These are phyloP conservation scores for Ceriops tagal DNA, from an alignment of 345 rosid genomes.

Conservation along the genomic window DNA sequence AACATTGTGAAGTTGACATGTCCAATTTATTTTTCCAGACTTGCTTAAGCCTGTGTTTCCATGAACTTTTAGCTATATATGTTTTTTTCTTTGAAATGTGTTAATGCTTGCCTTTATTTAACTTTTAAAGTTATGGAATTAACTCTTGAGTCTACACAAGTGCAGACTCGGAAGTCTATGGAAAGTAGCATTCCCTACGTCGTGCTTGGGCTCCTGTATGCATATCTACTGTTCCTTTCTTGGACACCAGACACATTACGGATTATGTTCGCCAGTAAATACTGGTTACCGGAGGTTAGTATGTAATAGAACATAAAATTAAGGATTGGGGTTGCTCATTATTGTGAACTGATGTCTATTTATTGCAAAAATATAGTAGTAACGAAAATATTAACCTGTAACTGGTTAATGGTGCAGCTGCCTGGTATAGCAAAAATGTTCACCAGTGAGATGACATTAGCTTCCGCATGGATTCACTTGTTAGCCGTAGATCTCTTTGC, in stretches of 20 bases:
- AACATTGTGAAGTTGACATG: not conserved
- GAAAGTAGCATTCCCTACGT: slow-evolving; percentile 63
- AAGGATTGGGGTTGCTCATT: too few species aligned
- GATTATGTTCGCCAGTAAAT: slow-evolving; percentile 70
- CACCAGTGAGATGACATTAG: slow-evolving; percentile 71
- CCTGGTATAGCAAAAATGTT: slow-evolving; percentile 88
- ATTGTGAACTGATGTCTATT: not conserved
- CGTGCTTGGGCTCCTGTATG: slow-evolving; percentile 66
- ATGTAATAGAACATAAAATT: not conserved
- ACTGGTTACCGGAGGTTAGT: slow-evolving; percentile 80
- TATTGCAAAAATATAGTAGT: not conserved
- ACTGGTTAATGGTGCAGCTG: slow-evolving; percentile 40
- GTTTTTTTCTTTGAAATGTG: not conserved
- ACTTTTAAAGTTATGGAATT: not conserved
- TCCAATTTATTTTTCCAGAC: not conserved
- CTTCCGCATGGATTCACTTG: slow-evolving; percentile 97
- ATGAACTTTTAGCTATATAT: not conserved
- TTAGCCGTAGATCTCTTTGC: slow-evolving; percentile 84
- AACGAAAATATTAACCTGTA: not conserved
- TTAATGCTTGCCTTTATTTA: not conserved
- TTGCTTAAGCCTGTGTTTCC: not conserved
- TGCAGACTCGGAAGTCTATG: slow-evolving; percentile 78
- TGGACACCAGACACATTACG: slow-evolving; percentile 76
- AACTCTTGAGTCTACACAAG: not conserved
- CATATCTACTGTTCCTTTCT: slow-evolving; percentile 69